phyloP scores from a whole-genome alignment of 257 asterid genomes.

The Galeopsis tetrahit region DNA sequence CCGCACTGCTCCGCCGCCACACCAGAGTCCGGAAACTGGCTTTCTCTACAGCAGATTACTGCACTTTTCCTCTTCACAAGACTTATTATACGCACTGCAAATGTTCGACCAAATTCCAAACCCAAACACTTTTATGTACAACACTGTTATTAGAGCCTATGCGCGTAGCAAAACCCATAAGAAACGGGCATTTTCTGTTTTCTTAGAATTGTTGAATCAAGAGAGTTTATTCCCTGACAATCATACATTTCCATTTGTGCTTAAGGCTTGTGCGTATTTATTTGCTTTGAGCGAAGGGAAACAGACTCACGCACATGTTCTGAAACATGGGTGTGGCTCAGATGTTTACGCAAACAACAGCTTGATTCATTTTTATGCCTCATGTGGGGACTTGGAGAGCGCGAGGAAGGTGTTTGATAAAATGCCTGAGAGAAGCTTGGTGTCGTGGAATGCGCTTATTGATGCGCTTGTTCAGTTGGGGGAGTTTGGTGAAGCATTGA shows the following conservation, averaged over 20 bases:
- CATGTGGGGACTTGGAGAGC: constrained; percentile 61
- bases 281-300: constrained; percentile 64
- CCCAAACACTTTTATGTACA: constrained; percentile 61
- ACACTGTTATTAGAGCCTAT: constrained; percentile 67
- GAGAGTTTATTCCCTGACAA: constrained; percentile 64
- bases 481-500: constrained; percentile 64
- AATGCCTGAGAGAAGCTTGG: constrained; percentile 71
- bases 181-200: constrained; percentile 47
- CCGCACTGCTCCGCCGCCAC: constrained; percentile 47
- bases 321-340: constrained; percentile 64
- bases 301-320: constrained; percentile 62
- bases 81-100: constrained; percentile 49
- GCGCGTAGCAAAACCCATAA: constrained; percentile 60
- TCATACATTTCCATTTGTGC: constrained; percentile 74
- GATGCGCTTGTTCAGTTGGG: constrained; percentile 71
- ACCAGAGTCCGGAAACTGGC: constrained; percentile 39
- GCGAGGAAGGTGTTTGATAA: constrained; percentile 63
- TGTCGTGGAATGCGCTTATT: constrained; percentile 76
- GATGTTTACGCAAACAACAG: constrained; percentile 79
- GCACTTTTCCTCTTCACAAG: constrained; percentile 55
- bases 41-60: constrained; percentile 55
- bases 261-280: constrained; percentile 69
- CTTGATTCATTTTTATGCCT: constrained; percentile 74
- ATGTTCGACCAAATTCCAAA: constrained; percentile 49
- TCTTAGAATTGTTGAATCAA: constrained; percentile 44